A percentile compares a stretch with the other conserved stretches of the same genome.
phyloP scores from a whole-genome alignment of 164 flowering plant species.

The Aristolochia fimbriata region DNA sequence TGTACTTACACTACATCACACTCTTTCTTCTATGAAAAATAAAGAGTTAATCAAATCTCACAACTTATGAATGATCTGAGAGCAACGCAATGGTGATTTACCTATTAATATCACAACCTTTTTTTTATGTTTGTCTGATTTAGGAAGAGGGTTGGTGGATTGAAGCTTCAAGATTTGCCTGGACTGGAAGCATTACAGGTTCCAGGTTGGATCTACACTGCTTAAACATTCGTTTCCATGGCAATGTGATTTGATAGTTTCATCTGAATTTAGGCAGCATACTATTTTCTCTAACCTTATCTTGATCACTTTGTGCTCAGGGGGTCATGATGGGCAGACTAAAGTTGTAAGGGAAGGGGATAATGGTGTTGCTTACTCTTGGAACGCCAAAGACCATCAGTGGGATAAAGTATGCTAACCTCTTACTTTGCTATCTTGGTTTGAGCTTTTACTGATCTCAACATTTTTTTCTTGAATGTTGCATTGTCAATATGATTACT shows the following conservation, averaged over 20 bases:
- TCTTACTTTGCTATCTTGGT: no score
- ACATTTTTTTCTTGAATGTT: background rate
- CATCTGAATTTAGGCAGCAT: background rate
- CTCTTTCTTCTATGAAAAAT: no score
- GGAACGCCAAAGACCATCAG: constrained; percentile 68
- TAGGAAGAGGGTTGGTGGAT: constrained; percentile 94
- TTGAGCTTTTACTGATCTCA: background rate
- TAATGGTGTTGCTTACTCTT: constrained; percentile 93
- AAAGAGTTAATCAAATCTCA: no score
- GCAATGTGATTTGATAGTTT: background rate
- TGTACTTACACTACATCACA: no score
- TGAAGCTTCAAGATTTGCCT: constrained; percentile 86
- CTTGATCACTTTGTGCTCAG: constrained; percentile 27
- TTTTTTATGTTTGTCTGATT: background rate
- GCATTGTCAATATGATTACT: background rate
- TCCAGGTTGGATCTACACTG: constrained; percentile 50
- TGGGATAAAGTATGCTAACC: constrained; percentile 73
- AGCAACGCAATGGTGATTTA: no score
- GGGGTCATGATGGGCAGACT: constrained; percentile 84
- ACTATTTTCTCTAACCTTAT: background rate
- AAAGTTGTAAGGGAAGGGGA: constrained; percentile 95
- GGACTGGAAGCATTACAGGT: constrained; percentile 69
- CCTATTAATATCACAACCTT: background rate
- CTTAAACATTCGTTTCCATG: background rate
- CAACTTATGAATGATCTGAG: no score